Evolutionary conservation across 805 yeast species (phyloP), one percentile per base, ranked within the genome.

Genomic region (Starmerella tilneyi): DNA sequence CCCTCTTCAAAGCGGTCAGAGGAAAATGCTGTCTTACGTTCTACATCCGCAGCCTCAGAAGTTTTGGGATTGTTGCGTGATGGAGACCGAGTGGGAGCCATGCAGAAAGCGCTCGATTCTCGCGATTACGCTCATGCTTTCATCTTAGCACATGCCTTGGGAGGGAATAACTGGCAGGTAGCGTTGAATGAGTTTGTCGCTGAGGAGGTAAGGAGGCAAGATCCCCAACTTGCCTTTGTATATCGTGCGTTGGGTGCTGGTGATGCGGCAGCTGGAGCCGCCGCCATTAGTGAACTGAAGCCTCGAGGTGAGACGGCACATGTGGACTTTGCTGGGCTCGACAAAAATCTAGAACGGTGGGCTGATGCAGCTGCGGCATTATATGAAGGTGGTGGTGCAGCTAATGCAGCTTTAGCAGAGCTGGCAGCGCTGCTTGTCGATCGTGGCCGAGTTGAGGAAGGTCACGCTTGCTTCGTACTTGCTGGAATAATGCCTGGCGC

Each of bases 41-140:
- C n/a, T n/a, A n/a, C n/a, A n/a, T n/a, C n/a, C n/a, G n/a, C n/a
- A 3, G 3, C 15, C 45, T 30, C 56, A 43, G 54, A 58, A 33
- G 48, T 68, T 49, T 55, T 62, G 55, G 50, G 61, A 52, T 59
- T 68, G 34, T 64, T 78, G 31, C 78, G 76, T 52, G 62, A 65
- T 5, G 96, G 96, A 1, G 70, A 79, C 46, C 73, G 78, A 20
- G 75, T 73, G 12, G 72, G 69, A 5, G 96, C 95, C 0, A 62
- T 86, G 39, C 67, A 71, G 20, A 65, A 69, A 44, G 78, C 92
- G 1, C 59, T 86, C 16, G 67, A 72, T 1, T 73, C 75, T 43
- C 73, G 76, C 9, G 83, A 84, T 52, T 88, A 84, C 81, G 78
- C 89, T 0, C 68, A 86, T 61, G 81, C 95, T 0, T 63, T 89